phyloP scores from a whole-genome alignment of 768 basidiomycete species.

The Pleurotus tuber-regium region DNA sequence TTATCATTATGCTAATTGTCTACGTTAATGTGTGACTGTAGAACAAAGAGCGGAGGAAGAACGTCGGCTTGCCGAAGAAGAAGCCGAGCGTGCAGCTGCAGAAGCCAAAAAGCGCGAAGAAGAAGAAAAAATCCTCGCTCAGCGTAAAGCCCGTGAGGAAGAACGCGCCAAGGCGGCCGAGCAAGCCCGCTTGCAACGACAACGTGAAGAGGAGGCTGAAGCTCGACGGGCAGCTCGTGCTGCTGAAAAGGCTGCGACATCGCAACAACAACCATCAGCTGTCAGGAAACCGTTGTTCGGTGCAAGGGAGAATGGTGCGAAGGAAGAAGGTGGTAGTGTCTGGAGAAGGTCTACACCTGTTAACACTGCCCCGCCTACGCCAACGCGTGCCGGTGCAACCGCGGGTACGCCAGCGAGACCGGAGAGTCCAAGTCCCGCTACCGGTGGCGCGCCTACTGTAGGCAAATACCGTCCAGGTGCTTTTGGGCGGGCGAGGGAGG shows the following conservation, averaged over 20 bases:
- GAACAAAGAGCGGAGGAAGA: slow-evolving; percentile 58
- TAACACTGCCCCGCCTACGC: slow-evolving; percentile 25
- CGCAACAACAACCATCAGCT: slow-evolving; percentile 25
- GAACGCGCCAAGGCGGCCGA: slow-evolving; percentile 52
- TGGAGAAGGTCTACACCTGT: slow-evolving; percentile 30
- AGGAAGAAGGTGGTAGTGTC: slow-evolving; percentile 19
- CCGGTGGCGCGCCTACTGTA: slow-evolving; percentile 31
- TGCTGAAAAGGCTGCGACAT: slow-evolving; percentile 30
- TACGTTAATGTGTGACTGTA: slow-evolving; percentile 19
- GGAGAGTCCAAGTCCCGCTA: slow-evolving; percentile 62
- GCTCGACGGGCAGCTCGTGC: slow-evolving; percentile 39
- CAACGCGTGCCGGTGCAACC: slow-evolving; percentile 24
- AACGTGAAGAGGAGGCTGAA: slow-evolving; percentile 74
- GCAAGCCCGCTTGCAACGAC: slow-evolving; percentile 53
- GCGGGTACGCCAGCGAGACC: slow-evolving; percentile 39
- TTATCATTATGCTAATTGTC: not conserved
- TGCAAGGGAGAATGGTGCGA: slow-evolving; percentile 21
- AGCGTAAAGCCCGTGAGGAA: slow-evolving; percentile 50
- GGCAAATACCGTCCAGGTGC: slow-evolving; percentile 46
- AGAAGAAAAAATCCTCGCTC: slow-evolving; percentile 51
- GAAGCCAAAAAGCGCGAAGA: slow-evolving; percentile 60
- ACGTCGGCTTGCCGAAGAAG: slow-evolving; percentile 45
- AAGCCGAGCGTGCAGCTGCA: slow-evolving; percentile 40
- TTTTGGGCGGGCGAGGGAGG: slow-evolving; percentile 22
- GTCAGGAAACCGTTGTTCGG: slow-evolving; percentile 25